These are phyloP conservation scores for Phaffia rhodozyma DNA, from an alignment of 1,284 basidiomycete genomes.

Conservation along the genomic window DNA sequence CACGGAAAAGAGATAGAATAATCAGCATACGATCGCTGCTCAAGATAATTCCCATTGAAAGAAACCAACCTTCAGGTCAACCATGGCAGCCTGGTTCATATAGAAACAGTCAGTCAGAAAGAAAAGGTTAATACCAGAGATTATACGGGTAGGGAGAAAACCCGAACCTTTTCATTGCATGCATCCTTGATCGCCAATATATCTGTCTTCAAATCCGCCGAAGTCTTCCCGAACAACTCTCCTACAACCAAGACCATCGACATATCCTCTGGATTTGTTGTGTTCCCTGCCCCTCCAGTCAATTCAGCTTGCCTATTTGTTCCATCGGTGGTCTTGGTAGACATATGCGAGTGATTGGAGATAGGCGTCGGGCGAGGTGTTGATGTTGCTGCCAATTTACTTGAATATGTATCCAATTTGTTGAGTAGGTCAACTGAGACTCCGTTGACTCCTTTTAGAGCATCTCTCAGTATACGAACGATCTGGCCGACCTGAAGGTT, in stretches of 20 bases:
- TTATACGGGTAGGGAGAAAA: not conserved
- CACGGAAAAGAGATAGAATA: not conserved
- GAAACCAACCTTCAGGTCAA: conserved; percentile 61
- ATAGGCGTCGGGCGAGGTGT: conserved; percentile 18
- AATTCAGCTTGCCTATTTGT: conserved; percentile 6
- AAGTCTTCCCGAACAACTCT: conserved; percentile 52
- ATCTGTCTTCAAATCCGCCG: conserved; percentile 57
- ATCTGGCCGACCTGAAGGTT: conserved; percentile 83
- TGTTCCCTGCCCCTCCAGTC: conserved; percentile 8
- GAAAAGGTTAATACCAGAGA: not conserved
- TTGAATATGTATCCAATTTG: conserved; percentile 62
- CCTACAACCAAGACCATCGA: conserved; percentile 58
- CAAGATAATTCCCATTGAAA: not conserved
- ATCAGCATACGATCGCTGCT: conserved; percentile 1
- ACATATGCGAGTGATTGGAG: conserved; percentile 32
- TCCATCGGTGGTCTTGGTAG: not conserved
- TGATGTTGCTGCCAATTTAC: conserved; percentile 53
- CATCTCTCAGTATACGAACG: conserved; percentile 71
- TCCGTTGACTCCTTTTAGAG: conserved; percentile 55
- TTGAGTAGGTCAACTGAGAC: conserved; percentile 68
- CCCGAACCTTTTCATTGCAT: conserved; percentile 65
- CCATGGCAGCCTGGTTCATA: conserved; percentile 56
- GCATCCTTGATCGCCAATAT: conserved; percentile 53
- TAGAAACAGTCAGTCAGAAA: conserved; percentile 19
- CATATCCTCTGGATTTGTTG: conserved; percentile 47